Percentiles rank a stretch among this genome's conserved stretches.
Conservation (phyloP, 1,284 basidiomycete species). For the Rhodotorula mucilaginosa region DNA sequence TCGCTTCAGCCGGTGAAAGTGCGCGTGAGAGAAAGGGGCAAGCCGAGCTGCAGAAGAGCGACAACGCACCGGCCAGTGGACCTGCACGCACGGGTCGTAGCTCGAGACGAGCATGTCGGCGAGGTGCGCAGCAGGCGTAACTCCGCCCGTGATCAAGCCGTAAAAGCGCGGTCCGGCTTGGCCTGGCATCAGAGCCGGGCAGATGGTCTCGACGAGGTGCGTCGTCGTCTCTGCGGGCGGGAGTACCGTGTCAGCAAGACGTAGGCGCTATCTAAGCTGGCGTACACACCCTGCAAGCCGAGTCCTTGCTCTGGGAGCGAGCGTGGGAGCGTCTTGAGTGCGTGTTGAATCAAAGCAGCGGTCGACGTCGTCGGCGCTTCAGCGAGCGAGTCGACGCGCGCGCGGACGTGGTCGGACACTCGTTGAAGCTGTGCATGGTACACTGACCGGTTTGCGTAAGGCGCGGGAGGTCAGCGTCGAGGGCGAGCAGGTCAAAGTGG, state of each 20-base stretch:
- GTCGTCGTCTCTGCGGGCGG: slow-evolving; percentile 13
- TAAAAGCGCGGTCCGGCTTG: slow-evolving; percentile 54
- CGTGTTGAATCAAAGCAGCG: slow-evolving; percentile 20
- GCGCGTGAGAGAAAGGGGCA: neutral
- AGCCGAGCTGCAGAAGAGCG: neutral
- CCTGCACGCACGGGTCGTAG: slow-evolving; percentile 53
- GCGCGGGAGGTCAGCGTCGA: too few relatives aligned
- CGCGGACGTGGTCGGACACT: neutral
- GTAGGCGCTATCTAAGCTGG: too few relatives aligned
- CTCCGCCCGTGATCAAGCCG: slow-evolving; percentile 51
- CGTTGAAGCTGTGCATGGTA: slow-evolving; percentile 6
- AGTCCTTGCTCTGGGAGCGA: slow-evolving; percentile 9
- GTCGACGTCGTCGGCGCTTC: slow-evolving; percentile 11
- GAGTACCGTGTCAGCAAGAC: too few relatives aligned
- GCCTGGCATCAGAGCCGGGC: slow-evolving; percentile 50
- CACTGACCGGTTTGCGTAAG: neutral
- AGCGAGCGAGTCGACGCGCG: neutral
- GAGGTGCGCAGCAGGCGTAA: slow-evolving; percentile 50
- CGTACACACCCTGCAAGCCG: slow-evolving; percentile 17
- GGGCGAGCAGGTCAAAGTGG: neutral
- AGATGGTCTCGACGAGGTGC: slow-evolving; percentile 42
- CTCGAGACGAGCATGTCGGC: slow-evolving; percentile 49
- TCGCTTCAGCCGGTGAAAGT: slow-evolving; percentile 18
- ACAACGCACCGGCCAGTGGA: slow-evolving; percentile 42
- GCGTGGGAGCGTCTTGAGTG: slow-evolving; percentile 5